Evolutionary conservation across 139 green algal species (phyloP).

Genomic region (Chlorella ohadii): DNA sequence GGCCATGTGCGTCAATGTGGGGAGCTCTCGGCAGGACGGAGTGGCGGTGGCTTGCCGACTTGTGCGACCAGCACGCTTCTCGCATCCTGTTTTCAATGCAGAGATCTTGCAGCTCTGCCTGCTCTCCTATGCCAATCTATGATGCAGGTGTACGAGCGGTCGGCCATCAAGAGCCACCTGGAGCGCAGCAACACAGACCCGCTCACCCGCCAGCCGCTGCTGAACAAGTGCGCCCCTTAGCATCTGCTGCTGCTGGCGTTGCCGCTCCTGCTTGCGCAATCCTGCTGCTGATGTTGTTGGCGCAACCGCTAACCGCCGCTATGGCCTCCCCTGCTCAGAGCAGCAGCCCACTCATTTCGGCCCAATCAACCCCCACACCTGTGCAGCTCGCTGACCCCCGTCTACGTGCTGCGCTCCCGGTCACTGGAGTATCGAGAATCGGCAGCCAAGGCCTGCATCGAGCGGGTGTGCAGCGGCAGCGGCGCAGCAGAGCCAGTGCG

Average conservation of each 20-base stretch:
- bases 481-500: slow-evolving; percentile 45
- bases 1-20: slow-evolving; percentile 50
- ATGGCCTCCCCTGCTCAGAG: too few species aligned
- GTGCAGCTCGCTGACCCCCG: slow-evolving; percentile 41
- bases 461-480: slow-evolving; percentile 31
- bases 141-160: slow-evolving; percentile 60
- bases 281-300: too few species aligned
- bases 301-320: too few species aligned
- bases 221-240: slow-evolving; percentile 21
- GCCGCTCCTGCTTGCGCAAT: too few species aligned
- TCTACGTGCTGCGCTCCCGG: slow-evolving; percentile 60
- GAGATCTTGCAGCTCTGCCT: too few species aligned
- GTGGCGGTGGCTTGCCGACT: too few species aligned
- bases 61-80: too few species aligned
- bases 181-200: slow-evolving; percentile 47
- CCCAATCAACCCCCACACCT: not conserved
- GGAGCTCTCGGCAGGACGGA: too few species aligned
- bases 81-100: too few species aligned
- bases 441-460: slow-evolving; percentile 49
- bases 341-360: not conserved
- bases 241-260: too few species aligned
- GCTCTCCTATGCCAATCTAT: too few species aligned
- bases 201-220: slow-evolving; percentile 51
- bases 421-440: slow-evolving; percentile 56
- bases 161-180: slow-evolving; percentile 47